Base-by-base conservation (phyloP, 768 basidiomycete genomes). In the Roridomyces roridus region DNA sequence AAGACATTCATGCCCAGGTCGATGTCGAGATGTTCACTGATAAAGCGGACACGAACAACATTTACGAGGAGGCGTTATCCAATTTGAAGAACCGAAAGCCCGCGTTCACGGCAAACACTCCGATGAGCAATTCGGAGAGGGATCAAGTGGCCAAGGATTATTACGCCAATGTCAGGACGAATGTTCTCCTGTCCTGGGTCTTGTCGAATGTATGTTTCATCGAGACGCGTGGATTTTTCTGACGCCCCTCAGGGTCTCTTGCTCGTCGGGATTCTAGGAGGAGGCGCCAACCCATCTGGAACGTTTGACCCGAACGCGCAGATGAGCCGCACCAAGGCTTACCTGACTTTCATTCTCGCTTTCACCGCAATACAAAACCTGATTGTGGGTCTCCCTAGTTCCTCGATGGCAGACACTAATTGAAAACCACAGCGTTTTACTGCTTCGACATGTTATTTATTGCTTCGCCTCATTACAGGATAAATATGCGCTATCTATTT, bases 21-120 rank as follows among this genome's bases (percentile, higher is more conserved):
- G 92, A 95, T 67, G 87, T 96, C 46, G 91, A 95, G 71, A 84
- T 96, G 72, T 81, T 89, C 21, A 86, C 90, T 0, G 89, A 92
- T 58, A 84, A 87, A 15, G 90, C 88, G 1, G 93, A 94, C 67
- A 85, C 89, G 46, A 91, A 94, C 67, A 85, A 82, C 43, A 85
- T 92, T 36, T 96, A 97, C 62, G 87, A 91, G 66, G 93, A 94
- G 64, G 87, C 92, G 1, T 75, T 95, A 36, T 81, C 82, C 28
- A 92, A 93, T 65, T 75, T 96, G 29, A 82, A 84, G 51, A 76
- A 80, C 44, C 74, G 82, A 46, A 84, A 83, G 63, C 63, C 73
- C 66, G 63, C 67, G 58, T 61, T 71, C 63, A 51, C 68, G n/a
- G 75, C 72, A 54, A 71, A 46, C 49, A 48, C 65, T 5, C 67